Percentiles rank a stretch among this genome's conserved stretches.
Evolutionary conservation across 1,284 basidiomycete species (phyloP).

Genomic region (Puccinia horiana): DNA sequence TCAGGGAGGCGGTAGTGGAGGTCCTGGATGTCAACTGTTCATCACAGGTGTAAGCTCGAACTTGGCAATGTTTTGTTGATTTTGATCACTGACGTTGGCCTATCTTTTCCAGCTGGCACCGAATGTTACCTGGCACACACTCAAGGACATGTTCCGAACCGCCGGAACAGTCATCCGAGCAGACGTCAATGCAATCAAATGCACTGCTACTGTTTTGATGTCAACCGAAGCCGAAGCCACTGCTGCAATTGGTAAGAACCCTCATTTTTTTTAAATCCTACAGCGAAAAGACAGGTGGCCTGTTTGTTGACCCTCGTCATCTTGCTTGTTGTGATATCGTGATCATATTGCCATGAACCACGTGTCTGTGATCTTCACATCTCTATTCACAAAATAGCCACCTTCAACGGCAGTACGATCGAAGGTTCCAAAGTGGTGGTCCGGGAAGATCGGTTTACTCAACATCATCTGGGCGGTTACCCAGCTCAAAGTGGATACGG

Average conservation of each 20-base stretch:
- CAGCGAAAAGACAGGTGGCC: not conserved
- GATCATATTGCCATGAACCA: not conserved
- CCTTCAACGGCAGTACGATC: constrained; percentile 44
- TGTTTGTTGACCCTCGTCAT: not conserved
- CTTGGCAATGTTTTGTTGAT: not conserved
- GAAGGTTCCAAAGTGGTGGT: constrained; percentile 42
- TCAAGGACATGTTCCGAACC: constrained; percentile 92
- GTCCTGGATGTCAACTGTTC: constrained; percentile 40
- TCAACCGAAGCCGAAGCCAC: constrained; percentile 83
- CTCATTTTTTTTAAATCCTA: not conserved
- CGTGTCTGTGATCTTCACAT: not conserved
- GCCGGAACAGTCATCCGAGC: constrained; percentile 91
- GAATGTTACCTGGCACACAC: constrained; percentile 95
- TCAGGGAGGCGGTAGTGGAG: not conserved
- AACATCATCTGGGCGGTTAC: constrained; percentile 5
- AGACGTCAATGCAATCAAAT: constrained; percentile 90
- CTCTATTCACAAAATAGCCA: constrained; percentile 11
- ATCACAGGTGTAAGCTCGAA: constrained; percentile 45
- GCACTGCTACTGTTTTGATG: constrained; percentile 87
- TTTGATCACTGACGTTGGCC: not conserved
- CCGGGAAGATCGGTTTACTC: constrained; percentile 44
- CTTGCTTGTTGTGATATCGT: not conserved
- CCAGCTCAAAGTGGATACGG: constrained; percentile 20
- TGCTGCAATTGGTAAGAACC: constrained; percentile 39
- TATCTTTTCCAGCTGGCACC: constrained; percentile 71